phyloP scores from a whole-genome alignment of 345 rosid genomes.

The thale cress (Arabidopsis thaliana) region TAIR10.1 NC_003074.8:3558501-3559000 shows the following conservation, averaged over 20 bases:
- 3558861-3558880: slow-evolving; percentile 26
- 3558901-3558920: neutral
- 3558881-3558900: slow-evolving; percentile 17
- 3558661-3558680: slow-evolving; percentile 27
- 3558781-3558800: neutral
- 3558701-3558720: neutral
- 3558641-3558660: neutral
- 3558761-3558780: slow-evolving; percentile 15
- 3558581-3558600: neutral
- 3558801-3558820: neutral
- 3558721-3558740: neutral
- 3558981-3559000: slow-evolving; percentile 13
- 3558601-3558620: neutral
- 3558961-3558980: slow-evolving; percentile 1
- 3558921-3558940: neutral
- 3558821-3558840: neutral
- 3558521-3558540: slow-evolving; percentile 19
- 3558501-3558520: neutral
- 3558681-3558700: neutral
- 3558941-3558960: neutral
- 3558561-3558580: slow-evolving; percentile 8
- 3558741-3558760: neutral
- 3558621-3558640: neutral
- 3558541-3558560: neutral
- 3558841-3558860: neutral